Percentiles rank a stretch among this genome's conserved stretches.
These are phyloP conservation scores for Phytophthora cactorum DNA, from an alignment of 352 stramenopile species.

Conservation along the genomic window DNA sequence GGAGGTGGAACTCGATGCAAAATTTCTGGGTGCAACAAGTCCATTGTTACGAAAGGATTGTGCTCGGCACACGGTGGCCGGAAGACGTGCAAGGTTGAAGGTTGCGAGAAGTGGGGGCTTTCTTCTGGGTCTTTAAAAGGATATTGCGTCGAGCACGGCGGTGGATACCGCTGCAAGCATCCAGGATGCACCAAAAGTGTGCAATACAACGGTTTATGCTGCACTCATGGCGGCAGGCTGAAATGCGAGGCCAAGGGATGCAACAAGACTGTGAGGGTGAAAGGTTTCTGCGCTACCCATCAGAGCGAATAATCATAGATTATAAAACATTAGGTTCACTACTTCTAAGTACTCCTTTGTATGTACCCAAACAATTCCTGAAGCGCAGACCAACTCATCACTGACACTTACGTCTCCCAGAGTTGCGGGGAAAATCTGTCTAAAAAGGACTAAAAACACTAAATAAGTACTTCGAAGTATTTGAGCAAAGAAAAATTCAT, in stretches of 20 bases:
- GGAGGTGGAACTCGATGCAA: slow-evolving; percentile 34
- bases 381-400: too few relatives aligned
- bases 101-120: slow-evolving; percentile 30
- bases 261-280: slow-evolving; percentile 21
- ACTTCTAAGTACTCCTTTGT: too few relatives aligned
- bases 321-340: too few relatives aligned
- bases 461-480: too few relatives aligned
- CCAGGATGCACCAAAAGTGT: slow-evolving; percentile 29
- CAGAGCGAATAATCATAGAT: neutral
- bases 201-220: slow-evolving; percentile 34
- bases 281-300: slow-evolving; percentile 28
- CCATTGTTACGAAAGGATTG: slow-evolving; percentile 26
- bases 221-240: slow-evolving; percentile 20
- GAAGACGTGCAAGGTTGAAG: slow-evolving; percentile 30
- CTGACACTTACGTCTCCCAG: too few relatives aligned
- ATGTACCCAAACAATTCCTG: too few relatives aligned
- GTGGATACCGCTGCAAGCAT: slow-evolving; percentile 30
- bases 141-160: slow-evolving; percentile 37
- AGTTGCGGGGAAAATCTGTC: too few relatives aligned
- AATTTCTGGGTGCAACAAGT: slow-evolving; percentile 25
- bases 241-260: slow-evolving; percentile 25
- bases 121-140: slow-evolving; percentile 26
- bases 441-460: too few relatives aligned
- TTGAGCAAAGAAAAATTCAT: too few relatives aligned
- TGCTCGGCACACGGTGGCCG: slow-evolving; percentile 30